Conservation (phyloP, 139 green algal genomes). For the Chlamydomonas incerta region DNA sequence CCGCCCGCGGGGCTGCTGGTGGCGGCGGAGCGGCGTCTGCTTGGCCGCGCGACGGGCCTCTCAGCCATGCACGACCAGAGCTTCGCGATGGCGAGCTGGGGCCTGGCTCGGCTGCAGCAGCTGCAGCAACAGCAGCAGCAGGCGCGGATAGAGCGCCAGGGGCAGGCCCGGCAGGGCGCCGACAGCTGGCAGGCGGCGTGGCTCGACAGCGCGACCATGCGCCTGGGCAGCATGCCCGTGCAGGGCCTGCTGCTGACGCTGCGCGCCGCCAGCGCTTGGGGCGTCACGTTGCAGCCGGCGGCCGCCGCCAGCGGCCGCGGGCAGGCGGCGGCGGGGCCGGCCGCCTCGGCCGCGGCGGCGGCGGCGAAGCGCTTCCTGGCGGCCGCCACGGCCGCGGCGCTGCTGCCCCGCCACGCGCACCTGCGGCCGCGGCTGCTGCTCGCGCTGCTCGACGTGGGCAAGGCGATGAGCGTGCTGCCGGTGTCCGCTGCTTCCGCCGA, state of each 20-base stretch:
- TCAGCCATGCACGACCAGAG: background rate
- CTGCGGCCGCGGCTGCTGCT: conserved; percentile 3
- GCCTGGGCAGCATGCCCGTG: background rate
- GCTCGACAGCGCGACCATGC: background rate
- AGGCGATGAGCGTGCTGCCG: no score
- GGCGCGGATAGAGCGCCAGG: background rate
- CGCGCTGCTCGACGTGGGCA: background rate
- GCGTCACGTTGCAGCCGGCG: no score
- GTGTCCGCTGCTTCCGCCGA: no score
- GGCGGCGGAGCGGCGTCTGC: background rate
- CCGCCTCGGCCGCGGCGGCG: background rate
- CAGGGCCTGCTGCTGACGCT: background rate
- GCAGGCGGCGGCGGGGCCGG: no score
- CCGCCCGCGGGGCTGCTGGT: conserved; percentile 2
- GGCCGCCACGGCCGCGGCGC: background rate
- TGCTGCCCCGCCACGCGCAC: background rate
- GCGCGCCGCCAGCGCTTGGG: background rate
- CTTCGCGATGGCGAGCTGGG: conserved; percentile 13
- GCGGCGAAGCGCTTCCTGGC: background rate
- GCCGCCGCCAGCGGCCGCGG: no score
- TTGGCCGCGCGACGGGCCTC: background rate
- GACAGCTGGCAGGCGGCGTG: background rate
- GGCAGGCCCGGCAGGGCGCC: background rate
- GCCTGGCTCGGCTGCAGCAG: background rate
- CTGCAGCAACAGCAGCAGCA: background rate